A percentile compares a stretch with the other conserved stretches of the same genome.
Evolutionary conservation across 208 protist species (phyloP).

Genomic region (Trypanosoma grayi): DNA sequence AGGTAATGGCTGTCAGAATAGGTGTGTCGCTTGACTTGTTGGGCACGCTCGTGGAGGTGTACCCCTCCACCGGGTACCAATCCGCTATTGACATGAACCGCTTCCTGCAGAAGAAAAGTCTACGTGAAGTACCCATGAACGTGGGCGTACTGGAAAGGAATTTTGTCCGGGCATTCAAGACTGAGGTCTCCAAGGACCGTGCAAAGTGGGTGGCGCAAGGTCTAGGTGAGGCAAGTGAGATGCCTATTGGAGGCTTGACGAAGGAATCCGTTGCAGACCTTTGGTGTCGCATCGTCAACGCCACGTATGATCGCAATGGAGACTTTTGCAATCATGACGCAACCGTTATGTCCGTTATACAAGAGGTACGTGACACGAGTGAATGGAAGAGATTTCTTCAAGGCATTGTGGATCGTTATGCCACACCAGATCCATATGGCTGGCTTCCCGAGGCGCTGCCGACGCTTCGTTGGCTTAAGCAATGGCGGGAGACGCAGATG

Average conservation of each 20-base stretch:
- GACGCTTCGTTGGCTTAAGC: conserved; percentile 37
- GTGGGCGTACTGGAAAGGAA: conserved; percentile 1
- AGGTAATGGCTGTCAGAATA: conserved; percentile 13
- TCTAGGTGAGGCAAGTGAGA: conserved; percentile 37
- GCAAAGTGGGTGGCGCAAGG: conserved; percentile 10
- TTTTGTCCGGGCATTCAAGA: conserved; percentile 6
- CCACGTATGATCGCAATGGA: conserved; percentile 6
- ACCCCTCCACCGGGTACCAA: conserved; percentile 51
- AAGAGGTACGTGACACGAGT: background rate
- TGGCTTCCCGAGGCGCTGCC: conserved; percentile 50
- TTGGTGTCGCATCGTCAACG: conserved; percentile 44
- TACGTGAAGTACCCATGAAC: conserved; percentile 15
- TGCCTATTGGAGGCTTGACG: conserved; percentile 54
- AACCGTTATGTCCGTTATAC: conserved; percentile 1
- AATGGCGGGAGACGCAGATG: conserved; percentile 27
- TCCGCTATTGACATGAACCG: conserved; percentile 40
- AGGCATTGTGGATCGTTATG: conserved; percentile 25
- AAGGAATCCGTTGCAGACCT: conserved; percentile 29
- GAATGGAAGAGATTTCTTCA: conserved; percentile 14
- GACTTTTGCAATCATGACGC: conserved; percentile 9
- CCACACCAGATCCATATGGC: conserved; percentile 39
- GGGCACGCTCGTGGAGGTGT: conserved; percentile 51
- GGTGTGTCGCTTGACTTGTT: conserved; percentile 72
- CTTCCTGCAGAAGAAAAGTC: conserved; percentile 37
- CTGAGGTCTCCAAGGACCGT: conserved; percentile 12